Percentiles rank a stretch among this genome's conserved stretches.
Conservation (phyloP, 2,329 filamentous ascomycete species). For the Botrytis aclada region DNA sequence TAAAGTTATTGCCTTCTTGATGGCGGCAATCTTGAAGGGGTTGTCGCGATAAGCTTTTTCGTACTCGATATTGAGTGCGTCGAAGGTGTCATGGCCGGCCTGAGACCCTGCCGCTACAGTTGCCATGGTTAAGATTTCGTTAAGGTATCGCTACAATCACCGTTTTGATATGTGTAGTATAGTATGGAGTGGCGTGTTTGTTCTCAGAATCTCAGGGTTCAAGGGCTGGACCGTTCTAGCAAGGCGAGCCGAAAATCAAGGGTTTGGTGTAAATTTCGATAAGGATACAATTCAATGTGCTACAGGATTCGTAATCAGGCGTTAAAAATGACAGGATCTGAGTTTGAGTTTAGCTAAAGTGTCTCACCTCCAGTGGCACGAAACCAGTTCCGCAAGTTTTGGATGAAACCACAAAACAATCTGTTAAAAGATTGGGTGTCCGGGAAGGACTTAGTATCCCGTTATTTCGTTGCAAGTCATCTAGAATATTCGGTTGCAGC, state of each 20-base stretch:
- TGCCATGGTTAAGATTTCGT: constrained; percentile 2
- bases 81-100: constrained; percentile 28
- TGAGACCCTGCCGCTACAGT: constrained; percentile 23
- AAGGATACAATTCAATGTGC: not conserved
- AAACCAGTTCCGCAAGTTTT: not conserved
- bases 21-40: not conserved
- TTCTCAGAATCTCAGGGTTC: not conserved
- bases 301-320: not conserved
- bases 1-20: constrained; percentile 5
- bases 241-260: not conserved
- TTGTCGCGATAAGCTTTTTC: constrained; percentile 18
- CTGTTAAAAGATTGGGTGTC: not conserved
- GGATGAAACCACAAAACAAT: not conserved
- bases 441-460: not conserved
- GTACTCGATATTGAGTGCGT: constrained; percentile 18
- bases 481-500: not conserved
- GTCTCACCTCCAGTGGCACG: not conserved
- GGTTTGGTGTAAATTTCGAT: not conserved
- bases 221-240: not conserved
- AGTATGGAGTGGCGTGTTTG: not conserved
- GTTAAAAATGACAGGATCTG: not conserved
- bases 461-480: not conserved
- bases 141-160: not conserved
- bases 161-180: too few species aligned
- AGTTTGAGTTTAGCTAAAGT: not conserved